These are phyloP conservation scores for Alternaria incomplexa DNA, from an alignment of 2,329 filamentous ascomycete species.

Conservation along the genomic window DNA sequence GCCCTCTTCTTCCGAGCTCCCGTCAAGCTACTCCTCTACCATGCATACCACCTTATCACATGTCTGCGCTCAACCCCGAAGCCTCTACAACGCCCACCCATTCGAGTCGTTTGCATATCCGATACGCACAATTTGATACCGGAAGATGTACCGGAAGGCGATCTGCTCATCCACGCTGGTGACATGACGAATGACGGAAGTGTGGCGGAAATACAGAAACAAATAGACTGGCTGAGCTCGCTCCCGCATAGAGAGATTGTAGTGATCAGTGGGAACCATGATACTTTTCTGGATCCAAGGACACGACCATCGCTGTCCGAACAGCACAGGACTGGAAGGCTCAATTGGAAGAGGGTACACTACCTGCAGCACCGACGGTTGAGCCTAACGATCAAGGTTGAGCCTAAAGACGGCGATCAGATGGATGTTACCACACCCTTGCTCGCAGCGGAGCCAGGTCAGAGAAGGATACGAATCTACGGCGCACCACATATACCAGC, in stretches of 20 bases:
- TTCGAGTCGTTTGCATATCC: slow-evolving; percentile 85
- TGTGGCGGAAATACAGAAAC: slow-evolving; percentile 74
- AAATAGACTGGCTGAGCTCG: slow-evolving; percentile 79
- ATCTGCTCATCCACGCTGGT: slow-evolving; percentile 88
- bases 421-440: slow-evolving; percentile 24
- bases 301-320: slow-evolving; percentile 59
- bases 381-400: slow-evolving; percentile 60
- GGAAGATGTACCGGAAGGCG: slow-evolving; percentile 71
- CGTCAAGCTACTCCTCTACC: slow-evolving; percentile 66
- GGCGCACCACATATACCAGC: slow-evolving; percentile 81
- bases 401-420: slow-evolving; percentile 10
- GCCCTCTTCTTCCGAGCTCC: slow-evolving; percentile 72
- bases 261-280: slow-evolving; percentile 86
- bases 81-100: slow-evolving; percentile 62
- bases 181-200: slow-evolving; percentile 80
- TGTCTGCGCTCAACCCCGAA: slow-evolving; percentile 70
- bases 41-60: slow-evolving; percentile 69
- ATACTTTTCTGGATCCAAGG: slow-evolving; percentile 78
- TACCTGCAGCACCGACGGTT: slow-evolving; percentile 77
- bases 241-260: slow-evolving; percentile 82
- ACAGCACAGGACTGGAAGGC: slow-evolving; percentile 60
- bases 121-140: slow-evolving; percentile 79
- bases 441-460: slow-evolving; percentile 19
- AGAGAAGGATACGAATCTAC: slow-evolving; percentile 71
- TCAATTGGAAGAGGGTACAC: slow-evolving; percentile 71